phyloP scores from a whole-genome alignment of 2,329 filamentous ascomycete genomes.

The Rhytidhysteron rufulum region DNA sequence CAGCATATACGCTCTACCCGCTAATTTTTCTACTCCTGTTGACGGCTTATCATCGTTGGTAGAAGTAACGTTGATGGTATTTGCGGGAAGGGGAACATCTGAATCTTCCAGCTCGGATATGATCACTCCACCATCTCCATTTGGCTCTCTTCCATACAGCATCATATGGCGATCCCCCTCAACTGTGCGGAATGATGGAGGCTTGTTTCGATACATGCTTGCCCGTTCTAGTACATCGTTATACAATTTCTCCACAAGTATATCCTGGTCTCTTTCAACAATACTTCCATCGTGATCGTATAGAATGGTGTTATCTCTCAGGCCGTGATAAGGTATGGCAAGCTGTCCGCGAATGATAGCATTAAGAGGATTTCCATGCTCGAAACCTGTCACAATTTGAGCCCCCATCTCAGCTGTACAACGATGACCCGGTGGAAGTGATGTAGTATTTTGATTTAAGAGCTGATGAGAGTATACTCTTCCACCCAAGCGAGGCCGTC shows the following conservation, averaged over 20 bases:
- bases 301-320: conserved; percentile 77
- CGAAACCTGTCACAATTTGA: conserved; percentile 97
- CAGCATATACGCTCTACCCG: conserved; percentile 65
- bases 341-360: conserved; percentile 87
- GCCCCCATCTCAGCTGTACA: conserved; percentile 95
- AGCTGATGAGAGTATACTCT: conserved; percentile 83
- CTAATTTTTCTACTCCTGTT: conserved; percentile 56
- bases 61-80: conserved; percentile 44
- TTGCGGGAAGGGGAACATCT: conserved; percentile 44
- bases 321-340: conserved; percentile 76
- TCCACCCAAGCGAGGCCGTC: conserved; percentile 80
- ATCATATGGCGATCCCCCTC: conserved; percentile 81
- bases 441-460: conserved; percentile 54
- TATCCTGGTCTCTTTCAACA: conserved; percentile 74
- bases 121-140: conserved; percentile 54
- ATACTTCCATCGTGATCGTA: conserved; percentile 79
- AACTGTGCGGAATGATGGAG: conserved; percentile 64
- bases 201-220: conserved; percentile 82
- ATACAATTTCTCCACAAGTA: conserved; percentile 84
- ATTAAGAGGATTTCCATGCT: conserved; percentile 90
- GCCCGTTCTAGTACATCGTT: conserved; percentile 92
- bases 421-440: conserved; percentile 51
- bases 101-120: conserved; percentile 72
- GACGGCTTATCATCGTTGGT: conserved; percentile 45
- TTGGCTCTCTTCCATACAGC: conserved; percentile 74